Evolutionary conservation across 805 yeast genomes (phyloP).

Genomic region (Ogataea angusta): DNA sequence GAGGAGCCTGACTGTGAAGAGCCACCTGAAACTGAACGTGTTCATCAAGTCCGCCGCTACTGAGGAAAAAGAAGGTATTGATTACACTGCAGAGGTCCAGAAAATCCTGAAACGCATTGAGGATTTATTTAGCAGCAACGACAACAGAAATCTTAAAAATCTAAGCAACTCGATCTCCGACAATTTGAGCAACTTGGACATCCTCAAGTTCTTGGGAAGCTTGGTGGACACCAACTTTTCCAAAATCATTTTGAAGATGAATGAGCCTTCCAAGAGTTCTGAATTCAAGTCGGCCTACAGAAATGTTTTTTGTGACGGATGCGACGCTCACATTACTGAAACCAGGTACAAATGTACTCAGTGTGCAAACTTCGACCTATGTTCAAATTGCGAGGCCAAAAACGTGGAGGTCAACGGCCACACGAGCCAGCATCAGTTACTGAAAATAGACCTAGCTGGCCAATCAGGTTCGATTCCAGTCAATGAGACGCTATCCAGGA

Average conservation of each 20-base stretch:
- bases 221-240: slow-evolving; percentile 21
- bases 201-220: slow-evolving; percentile 18
- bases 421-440: slow-evolving; percentile 25
- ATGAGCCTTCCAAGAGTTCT: slow-evolving; percentile 11
- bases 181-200: slow-evolving; percentile 21
- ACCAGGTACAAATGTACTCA: slow-evolving; percentile 48
- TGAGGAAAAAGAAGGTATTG: slow-evolving; percentile 1
- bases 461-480: neutral
- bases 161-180: slow-evolving; percentile 21
- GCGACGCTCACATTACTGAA: slow-evolving; percentile 34
- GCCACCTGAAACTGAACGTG: slow-evolving; percentile 36
- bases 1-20: slow-evolving; percentile 48
- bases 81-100: slow-evolving; percentile 11
- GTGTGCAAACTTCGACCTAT: slow-evolving; percentile 52
- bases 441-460: slow-evolving; percentile 24
- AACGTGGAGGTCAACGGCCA: slow-evolving; percentile 19
- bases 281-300: neutral
- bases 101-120: slow-evolving; percentile 13
- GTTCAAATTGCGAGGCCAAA: slow-evolving; percentile 39
- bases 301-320: slow-evolving; percentile 31
- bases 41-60: neutral
- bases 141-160: slow-evolving; percentile 13
- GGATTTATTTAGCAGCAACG: slow-evolving; percentile 15
- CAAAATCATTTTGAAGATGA: slow-evolving; percentile 17
- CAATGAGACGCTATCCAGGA: too few relatives aligned